Percentiles rank a stretch among this genome's conserved stretches.
These are phyloP conservation scores for Candida ascalaphidarum DNA, from an alignment of 805 yeast genomes.

Conservation along the genomic window DNA sequence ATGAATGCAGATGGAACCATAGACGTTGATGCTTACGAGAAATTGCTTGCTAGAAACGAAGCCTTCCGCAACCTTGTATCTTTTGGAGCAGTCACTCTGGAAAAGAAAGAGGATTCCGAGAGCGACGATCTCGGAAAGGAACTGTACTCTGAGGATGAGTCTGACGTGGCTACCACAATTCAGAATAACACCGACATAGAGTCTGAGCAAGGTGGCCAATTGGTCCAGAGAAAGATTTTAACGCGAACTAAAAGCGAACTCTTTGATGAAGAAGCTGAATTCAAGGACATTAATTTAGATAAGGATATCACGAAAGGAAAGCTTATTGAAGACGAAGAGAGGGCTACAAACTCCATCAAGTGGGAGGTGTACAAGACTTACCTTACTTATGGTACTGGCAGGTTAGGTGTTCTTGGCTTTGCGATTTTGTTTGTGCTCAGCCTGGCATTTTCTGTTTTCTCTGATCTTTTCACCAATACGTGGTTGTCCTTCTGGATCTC, in stretches of 20 bases:
- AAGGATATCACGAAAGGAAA: no score
- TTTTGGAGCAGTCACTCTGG: not conserved
- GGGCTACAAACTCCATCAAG: slow-evolving; percentile 13
- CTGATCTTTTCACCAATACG: slow-evolving; percentile 11
- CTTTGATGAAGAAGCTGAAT: slow-evolving; percentile 1
- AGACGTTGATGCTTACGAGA: not conserved
- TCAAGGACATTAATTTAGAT: no score
- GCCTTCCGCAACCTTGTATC: slow-evolving; percentile 1
- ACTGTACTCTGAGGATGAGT: no score
- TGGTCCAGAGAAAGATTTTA: no score
- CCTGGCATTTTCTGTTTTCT: slow-evolving; percentile 36
- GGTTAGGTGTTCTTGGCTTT: no score
- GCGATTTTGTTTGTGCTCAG: slow-evolving; percentile 5
- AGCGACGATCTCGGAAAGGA: not conserved
- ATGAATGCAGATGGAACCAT: slow-evolving; percentile 1
- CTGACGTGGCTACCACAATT: no score
- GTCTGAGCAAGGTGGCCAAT: no score
- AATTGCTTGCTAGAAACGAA: not conserved
- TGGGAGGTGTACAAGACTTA: slow-evolving; percentile 23
- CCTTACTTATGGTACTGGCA: slow-evolving; percentile 19
- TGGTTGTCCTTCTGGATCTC: slow-evolving; percentile 6
- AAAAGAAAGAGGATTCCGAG: not conserved
- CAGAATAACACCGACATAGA: no score
- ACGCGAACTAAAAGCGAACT: slow-evolving; percentile 10
- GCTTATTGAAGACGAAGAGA: not conserved